Percentiles rank a stretch among this genome's conserved stretches.
Conservation (phyloP, 345 rosid genomes). For the Alliaria petiolata region DNA sequence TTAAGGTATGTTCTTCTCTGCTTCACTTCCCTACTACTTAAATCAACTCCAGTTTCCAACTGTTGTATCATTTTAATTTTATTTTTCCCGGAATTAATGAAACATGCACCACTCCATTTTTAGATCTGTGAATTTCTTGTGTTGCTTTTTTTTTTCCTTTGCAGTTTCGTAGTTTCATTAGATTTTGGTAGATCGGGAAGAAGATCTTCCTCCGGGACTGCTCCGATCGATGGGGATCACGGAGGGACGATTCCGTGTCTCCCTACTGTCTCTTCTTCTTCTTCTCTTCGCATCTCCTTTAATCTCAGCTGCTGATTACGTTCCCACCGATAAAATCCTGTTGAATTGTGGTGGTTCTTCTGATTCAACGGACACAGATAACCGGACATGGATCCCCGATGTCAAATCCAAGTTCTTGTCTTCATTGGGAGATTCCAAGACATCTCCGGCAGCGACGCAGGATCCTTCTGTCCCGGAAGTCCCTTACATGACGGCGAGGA, state of each 20-base stretch:
- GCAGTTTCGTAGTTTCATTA: no score
- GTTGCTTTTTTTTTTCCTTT: background rate
- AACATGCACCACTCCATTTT: background rate
- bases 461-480: constrained; percentile 57
- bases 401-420: constrained; percentile 52
- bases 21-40: background rate
- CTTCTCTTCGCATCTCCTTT: constrained; percentile 21
- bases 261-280: constrained; percentile 22
- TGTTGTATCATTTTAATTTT: background rate
- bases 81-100: background rate
- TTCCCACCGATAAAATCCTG: constrained; percentile 59
- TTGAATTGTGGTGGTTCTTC: constrained; percentile 67
- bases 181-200: constrained; percentile 13
- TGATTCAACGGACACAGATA: constrained; percentile 43
- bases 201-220: background rate
- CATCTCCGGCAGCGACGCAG: constrained; percentile 52
- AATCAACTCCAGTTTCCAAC: background rate
- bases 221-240: constrained; percentile 40
- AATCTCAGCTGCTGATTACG: constrained; percentile 49
- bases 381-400: constrained; percentile 70
- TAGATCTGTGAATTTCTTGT: constrained; percentile 21
- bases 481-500: constrained; percentile 79
- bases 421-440: constrained; percentile 40
- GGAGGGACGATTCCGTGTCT: constrained; percentile 14
- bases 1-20: constrained; percentile 20